Evolutionary conservation across 768 basidiomycete genomes (phyloP).

Genomic region (Ramaria rubella): DNA sequence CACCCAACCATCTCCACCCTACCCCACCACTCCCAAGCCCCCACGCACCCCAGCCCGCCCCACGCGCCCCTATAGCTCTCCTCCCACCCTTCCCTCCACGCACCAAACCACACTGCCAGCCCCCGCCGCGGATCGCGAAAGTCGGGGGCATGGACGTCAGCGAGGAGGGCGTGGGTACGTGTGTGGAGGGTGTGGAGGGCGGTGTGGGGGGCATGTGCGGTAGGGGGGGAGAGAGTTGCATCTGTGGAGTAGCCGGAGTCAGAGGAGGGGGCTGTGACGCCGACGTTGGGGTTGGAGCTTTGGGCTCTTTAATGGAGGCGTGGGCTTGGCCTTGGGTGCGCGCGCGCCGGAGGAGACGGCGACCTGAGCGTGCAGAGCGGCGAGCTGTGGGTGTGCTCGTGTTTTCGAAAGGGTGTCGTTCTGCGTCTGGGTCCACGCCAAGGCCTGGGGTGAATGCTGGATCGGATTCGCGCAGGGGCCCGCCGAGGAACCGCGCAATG

Average conservation of each 20-base stretch:
- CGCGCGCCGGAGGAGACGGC: slow-evolving; percentile 42
- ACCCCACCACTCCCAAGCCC: slow-evolving; percentile 93
- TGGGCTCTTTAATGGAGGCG: slow-evolving; percentile 54
- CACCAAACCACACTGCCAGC: slow-evolving; percentile 51
- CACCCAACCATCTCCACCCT: slow-evolving; percentile 80
- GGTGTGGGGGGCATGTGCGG: slow-evolving; percentile 57
- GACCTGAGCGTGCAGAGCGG: slow-evolving; percentile 48
- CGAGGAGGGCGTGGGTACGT: slow-evolving; percentile 53
- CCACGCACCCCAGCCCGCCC: slow-evolving; percentile 80
- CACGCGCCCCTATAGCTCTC: slow-evolving; percentile 87
- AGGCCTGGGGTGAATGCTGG: slow-evolving; percentile 12
- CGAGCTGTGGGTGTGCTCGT: slow-evolving; percentile 52
- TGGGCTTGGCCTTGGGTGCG: slow-evolving; percentile 18
- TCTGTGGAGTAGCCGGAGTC: slow-evolving; percentile 93
- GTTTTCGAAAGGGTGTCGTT: slow-evolving; percentile 34
- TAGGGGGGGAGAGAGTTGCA: slow-evolving; percentile 57
- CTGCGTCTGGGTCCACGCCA: slow-evolving; percentile 42
- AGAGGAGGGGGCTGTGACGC: no score
- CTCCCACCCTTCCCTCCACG: slow-evolving; percentile 69
- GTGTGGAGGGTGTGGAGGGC: slow-evolving; percentile 51
- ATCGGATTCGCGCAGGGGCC: no score
- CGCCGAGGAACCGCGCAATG: slow-evolving; percentile 60
- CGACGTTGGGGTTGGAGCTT: no score
- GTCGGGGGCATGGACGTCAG: slow-evolving; percentile 79
- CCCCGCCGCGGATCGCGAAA: slow-evolving; percentile 77